phyloP scores from a whole-genome alignment of 805 yeast genomes.

The Candida tallmaniae region DNA sequence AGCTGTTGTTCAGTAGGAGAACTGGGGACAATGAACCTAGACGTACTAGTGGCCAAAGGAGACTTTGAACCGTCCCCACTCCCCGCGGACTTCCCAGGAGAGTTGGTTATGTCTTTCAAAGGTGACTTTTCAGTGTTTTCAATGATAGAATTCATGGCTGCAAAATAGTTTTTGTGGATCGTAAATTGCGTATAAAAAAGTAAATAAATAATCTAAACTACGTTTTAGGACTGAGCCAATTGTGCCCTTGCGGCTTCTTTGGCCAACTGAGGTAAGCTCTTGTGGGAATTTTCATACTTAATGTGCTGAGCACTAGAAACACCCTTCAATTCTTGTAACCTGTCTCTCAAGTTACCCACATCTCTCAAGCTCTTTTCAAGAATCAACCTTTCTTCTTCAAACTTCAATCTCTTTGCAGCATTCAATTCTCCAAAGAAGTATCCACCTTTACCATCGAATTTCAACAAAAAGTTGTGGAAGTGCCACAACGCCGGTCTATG shows the following conservation, averaged over 20 bases:
- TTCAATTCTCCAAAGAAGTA: conserved; percentile 59
- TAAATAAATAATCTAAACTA: no score
- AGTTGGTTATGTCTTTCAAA: no score
- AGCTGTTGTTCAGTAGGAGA: no score
- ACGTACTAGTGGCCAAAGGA: no score
- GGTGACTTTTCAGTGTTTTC: no score
- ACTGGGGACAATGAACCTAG: no score
- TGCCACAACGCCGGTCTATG: conserved; percentile 92
- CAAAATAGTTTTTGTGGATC: no score
- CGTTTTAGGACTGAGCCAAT: no score
- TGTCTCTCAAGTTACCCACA: conserved; percentile 60
- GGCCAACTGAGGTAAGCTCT: conserved; percentile 21
- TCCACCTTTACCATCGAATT: conserved; percentile 81
- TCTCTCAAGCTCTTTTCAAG: conserved; percentile 70
- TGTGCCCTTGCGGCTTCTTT: conserved; percentile 1
- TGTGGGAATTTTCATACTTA: conserved; percentile 26
- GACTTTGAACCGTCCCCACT: no score
- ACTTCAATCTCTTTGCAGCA: conserved; percentile 64
- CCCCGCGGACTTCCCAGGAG: no score
- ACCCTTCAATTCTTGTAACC: conserved; percentile 59
- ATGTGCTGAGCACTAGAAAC: conserved; percentile 43
- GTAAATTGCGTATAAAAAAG: no score
- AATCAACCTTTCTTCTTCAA: conserved; percentile 73
- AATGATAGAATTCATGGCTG: no score
- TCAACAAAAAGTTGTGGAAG: conserved; percentile 76